Evolutionary conservation across 2,329 filamentous ascomycete species (phyloP).

Genomic region (Colletotrichum destructivum): DNA sequence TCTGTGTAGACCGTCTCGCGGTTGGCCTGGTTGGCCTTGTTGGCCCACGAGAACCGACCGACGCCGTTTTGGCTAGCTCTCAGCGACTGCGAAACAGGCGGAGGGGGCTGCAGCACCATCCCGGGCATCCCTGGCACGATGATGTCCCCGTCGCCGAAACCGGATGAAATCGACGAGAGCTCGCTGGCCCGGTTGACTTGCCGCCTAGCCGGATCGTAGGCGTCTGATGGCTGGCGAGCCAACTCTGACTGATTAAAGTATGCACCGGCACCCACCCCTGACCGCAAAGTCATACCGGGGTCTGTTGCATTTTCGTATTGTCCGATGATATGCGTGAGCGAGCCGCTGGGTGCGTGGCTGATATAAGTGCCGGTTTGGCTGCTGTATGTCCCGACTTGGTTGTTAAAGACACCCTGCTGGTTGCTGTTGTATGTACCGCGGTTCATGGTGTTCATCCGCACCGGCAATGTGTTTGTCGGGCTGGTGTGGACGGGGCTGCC

Average conservation of each 20-base stretch:
- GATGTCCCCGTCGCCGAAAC: conserved; percentile 75
- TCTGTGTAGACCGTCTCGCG: conserved; percentile 69
- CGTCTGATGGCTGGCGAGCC: conserved; percentile 54
- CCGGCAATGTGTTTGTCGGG: conserved; percentile 31
- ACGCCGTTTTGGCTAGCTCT: conserved; percentile 40
- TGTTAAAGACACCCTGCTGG: conserved; percentile 23
- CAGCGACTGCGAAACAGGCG: conserved; percentile 33
- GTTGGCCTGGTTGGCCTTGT: conserved; percentile 49
- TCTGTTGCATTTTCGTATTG: conserved; percentile 41
- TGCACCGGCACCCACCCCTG: conserved; percentile 53
- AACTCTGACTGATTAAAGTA: conserved; percentile 59
- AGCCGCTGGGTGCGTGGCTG: conserved; percentile 37
- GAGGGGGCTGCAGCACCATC: conserved; percentile 35
- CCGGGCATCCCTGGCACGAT: conserved; percentile 55
- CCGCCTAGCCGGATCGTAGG: conserved; percentile 53
- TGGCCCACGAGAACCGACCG: conserved; percentile 56
- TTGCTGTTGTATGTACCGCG: conserved; percentile 30
- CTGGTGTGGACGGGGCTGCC: conserved; percentile 38
- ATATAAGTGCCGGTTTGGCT: conserved; percentile 44
- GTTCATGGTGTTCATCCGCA: conserved; percentile 28
- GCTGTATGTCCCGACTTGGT: conserved; percentile 27
- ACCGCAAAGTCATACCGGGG: conserved; percentile 50
- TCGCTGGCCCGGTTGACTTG: conserved; percentile 62
- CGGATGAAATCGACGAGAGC: conserved; percentile 74
- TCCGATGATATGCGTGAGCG: conserved; percentile 33